Evolutionary conservation across 768 basidiomycete species (phyloP), one percentile per base, ranked within the genome.

Genomic region (Boletus pseudo-olivaceus): DNA sequence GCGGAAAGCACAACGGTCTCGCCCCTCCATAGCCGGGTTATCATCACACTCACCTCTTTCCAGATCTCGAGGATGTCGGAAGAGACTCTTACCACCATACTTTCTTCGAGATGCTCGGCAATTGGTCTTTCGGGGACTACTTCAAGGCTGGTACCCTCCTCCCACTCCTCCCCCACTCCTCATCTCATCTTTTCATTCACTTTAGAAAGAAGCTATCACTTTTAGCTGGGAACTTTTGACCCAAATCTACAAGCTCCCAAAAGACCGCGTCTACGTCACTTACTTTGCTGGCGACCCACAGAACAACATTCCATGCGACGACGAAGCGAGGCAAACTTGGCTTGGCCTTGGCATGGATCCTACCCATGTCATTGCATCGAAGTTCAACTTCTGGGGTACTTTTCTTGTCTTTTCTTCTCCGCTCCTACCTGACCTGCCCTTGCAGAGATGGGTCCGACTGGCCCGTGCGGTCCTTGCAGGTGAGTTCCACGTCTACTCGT

Each of bases 71-170:
- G 68, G 97, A 99, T 73, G 97, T 99, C 54, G 97, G 97, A 37
- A 96, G 94, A 73, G 97, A 98, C 69, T 95, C 93, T 2, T 98
- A 98, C 71, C 96, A 98, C 66, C 90, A 96, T 67, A 97, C 93
- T 2, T 95, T 96, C 75, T 99, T 99, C 66, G 97, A 99, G 75
- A 99, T 99, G 97, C 75, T 99, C 58, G 97, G 97, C 37, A 99
- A 99, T 72, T 99, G 97, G 97, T 98, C 95, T 5, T 99, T 98
- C 62, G 97, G 97, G 0, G 95, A 99, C 72, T 99, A 99, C 77
- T 99, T 99, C 85, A 99, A 99, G 84, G 95, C 84, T 48, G 42
- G 70, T 63, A 30, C 35, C 37, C 8, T n/a, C 45, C 33, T 17
- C 40, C 11, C 3, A 15, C 56, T 26, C 14, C 42, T 42, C 34